A percentile compares a stretch with the other conserved stretches of the same genome.
These are phyloP conservation scores for Ceratocystis ficicola DNA, from an alignment of 2,329 filamentous ascomycete species.

Conservation along the genomic window DNA sequence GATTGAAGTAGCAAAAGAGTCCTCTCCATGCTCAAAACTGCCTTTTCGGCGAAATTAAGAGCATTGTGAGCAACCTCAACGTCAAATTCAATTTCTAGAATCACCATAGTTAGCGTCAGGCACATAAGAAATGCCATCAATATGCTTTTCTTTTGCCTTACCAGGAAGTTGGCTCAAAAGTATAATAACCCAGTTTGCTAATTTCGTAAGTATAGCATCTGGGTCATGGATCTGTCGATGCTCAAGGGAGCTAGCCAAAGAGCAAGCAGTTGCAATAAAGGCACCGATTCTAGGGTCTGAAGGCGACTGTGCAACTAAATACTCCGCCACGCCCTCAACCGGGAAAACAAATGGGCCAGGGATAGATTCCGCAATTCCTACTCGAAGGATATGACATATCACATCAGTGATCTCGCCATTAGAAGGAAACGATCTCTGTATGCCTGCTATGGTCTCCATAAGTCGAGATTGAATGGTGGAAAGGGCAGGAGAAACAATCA, in stretches of 20 bases:
- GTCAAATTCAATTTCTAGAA: slow-evolving; percentile 53
- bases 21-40: slow-evolving; percentile 43
- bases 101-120: slow-evolving; percentile 3
- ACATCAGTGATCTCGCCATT: slow-evolving; percentile 59
- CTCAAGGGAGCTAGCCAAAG: slow-evolving; percentile 51
- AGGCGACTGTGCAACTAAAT: slow-evolving; percentile 47
- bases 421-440: slow-evolving; percentile 41
- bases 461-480: slow-evolving; percentile 36
- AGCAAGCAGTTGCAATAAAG: slow-evolving; percentile 59
- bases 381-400: slow-evolving; percentile 57
- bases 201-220: slow-evolving; percentile 37
- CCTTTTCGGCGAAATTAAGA: slow-evolving; percentile 57
- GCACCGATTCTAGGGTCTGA: slow-evolving; percentile 55
- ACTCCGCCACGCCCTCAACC: slow-evolving; percentile 51
- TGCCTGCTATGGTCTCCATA: slow-evolving; percentile 36
- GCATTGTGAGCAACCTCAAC: slow-evolving; percentile 61
- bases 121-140: not conserved
- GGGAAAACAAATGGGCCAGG: slow-evolving; percentile 69
- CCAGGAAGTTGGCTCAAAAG: slow-evolving; percentile 52
- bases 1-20: slow-evolving; percentile 48
- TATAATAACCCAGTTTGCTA: slow-evolving; percentile 50
- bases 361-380: slow-evolving; percentile 62
- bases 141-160: slow-evolving; percentile 27
- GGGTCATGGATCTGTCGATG: slow-evolving; percentile 35
- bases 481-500: slow-evolving; percentile 24